Percentiles rank a stretch among this genome's conserved stretches.
Conservation (phyloP, 2,329 filamentous ascomycete species). For the Exophiala viscosa region DNA sequence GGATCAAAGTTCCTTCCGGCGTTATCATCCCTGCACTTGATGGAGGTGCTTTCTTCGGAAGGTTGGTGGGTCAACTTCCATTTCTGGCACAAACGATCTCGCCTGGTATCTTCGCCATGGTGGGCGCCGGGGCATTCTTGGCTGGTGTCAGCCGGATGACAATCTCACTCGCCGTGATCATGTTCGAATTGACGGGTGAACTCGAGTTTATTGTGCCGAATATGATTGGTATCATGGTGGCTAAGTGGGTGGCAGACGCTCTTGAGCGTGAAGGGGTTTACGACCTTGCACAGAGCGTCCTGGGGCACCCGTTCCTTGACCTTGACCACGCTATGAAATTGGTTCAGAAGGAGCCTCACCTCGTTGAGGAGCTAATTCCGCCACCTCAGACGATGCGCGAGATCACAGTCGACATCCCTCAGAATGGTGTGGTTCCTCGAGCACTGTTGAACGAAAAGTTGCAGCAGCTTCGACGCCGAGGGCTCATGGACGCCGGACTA, state of each 20-base stretch:
- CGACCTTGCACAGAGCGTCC: slow-evolving; percentile 57
- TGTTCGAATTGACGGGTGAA: slow-evolving; percentile 60
- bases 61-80: slow-evolving; percentile 48
- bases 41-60: slow-evolving; percentile 56
- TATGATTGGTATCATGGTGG: slow-evolving; percentile 58
- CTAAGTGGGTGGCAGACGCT: slow-evolving; percentile 57
- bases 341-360: slow-evolving; percentile 29
- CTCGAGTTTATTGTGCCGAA: slow-evolving; percentile 56
- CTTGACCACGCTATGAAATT: slow-evolving; percentile 34
- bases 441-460: slow-evolving; percentile 46
- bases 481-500: slow-evolving; percentile 56
- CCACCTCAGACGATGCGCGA: slow-evolving; percentile 54
- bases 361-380: slow-evolving; percentile 50
- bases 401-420: slow-evolving; percentile 50
- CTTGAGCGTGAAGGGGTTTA: slow-evolving; percentile 55
- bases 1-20: slow-evolving; percentile 58
- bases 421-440: slow-evolving; percentile 42
- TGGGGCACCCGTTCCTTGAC: slow-evolving; percentile 58
- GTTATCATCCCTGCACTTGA: slow-evolving; percentile 60
- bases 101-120: slow-evolving; percentile 60
- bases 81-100: slow-evolving; percentile 54
- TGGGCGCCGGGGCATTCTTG: slow-evolving; percentile 57
- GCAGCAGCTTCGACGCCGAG: slow-evolving; percentile 44
- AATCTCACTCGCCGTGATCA: slow-evolving; percentile 56
- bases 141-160: slow-evolving; percentile 59